Conservation (phyloP, 2,329 filamentous ascomycete genomes). For the Colletotrichum cereale region DNA sequence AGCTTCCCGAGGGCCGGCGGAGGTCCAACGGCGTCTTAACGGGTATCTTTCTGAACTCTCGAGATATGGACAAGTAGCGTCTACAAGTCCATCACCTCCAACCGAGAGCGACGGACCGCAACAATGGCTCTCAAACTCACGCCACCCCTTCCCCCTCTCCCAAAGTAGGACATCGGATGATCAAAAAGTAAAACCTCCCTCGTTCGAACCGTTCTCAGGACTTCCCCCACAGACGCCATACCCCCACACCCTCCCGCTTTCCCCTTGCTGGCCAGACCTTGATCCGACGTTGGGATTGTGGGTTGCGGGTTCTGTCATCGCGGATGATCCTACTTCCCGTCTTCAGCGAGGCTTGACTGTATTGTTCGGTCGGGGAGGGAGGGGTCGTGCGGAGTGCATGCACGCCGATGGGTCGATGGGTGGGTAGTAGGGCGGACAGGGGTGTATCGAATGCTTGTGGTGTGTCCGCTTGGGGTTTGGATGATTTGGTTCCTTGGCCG, state of each 20-base stretch:
- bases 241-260: neutral
- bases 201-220: slow-evolving; percentile 25
- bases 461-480: neutral
- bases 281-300: neutral
- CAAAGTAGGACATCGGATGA: slow-evolving; percentile 13
- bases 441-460: slow-evolving; percentile 1
- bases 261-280: neutral
- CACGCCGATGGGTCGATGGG: neutral
- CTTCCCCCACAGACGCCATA: slow-evolving; percentile 14
- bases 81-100: neutral
- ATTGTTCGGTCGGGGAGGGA: neutral
- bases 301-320: neutral
- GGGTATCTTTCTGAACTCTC: neutral
- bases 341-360: neutral
- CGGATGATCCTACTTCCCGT: neutral
- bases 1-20: neutral
- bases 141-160: neutral
- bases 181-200: neutral
- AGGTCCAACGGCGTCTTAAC: slow-evolving; percentile 2
- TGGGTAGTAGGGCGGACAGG: neutral
- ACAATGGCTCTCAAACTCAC: neutral
- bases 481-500: neutral
- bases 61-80: neutral
- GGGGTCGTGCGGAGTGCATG: neutral
- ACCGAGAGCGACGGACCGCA: neutral